Evolutionary conservation across 164 flowering plant species (phyloP).

Genomic region (Vitis riparia): DNA sequence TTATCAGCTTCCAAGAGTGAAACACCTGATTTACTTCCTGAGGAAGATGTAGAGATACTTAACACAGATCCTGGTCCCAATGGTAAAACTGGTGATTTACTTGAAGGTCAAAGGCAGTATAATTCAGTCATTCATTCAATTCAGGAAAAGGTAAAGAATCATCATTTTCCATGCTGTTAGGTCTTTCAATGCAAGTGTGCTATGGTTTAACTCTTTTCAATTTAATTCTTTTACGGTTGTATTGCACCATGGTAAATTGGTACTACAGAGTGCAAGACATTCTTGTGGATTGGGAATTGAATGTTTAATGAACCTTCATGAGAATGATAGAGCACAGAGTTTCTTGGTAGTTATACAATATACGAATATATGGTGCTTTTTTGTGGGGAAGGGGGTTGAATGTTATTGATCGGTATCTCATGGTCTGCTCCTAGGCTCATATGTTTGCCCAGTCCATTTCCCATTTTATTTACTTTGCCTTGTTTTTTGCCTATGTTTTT

Average conservation of each 20-base stretch:
- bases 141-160: slow-evolving; percentile 75
- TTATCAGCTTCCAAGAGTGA: slow-evolving; percentile 46
- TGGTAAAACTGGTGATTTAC: slow-evolving; percentile 68
- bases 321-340: not conserved
- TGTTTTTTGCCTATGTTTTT: not conserved
- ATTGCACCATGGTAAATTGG: too few species aligned
- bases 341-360: not conserved
- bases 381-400: not conserved
- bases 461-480: not conserved
- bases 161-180: not conserved
- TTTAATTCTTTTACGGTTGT: not conserved
- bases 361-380: not conserved
- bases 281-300: not conserved
- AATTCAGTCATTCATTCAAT: slow-evolving; percentile 91
- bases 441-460: not conserved
- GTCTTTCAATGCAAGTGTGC: not conserved
- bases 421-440: not conserved
- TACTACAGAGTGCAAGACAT: not conserved
- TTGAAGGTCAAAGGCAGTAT: slow-evolving; percentile 96
- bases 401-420: not conserved
- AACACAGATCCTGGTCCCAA: slow-evolving; percentile 41
- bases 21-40: slow-evolving; percentile 41
- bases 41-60: slow-evolving; percentile 43
- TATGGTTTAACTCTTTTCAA: not conserved
- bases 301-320: too few species aligned